These are phyloP conservation scores for Maudiozyma humilis DNA, from an alignment of 1,139 yeast genomes.

Conservation along the genomic window DNA sequence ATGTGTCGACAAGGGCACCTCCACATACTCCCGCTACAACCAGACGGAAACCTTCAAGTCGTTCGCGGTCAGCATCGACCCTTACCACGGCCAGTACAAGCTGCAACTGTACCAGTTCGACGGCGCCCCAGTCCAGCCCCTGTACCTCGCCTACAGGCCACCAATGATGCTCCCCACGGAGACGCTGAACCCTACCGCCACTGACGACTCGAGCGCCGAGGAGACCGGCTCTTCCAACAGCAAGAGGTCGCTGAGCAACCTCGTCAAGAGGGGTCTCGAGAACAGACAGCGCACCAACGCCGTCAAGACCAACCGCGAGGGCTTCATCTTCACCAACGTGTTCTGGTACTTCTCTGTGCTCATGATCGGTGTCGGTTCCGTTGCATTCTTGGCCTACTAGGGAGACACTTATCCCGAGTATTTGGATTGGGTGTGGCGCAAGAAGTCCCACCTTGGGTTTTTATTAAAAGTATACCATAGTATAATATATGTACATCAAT, in stretches of 20 bases:
- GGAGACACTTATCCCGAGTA: not conserved
- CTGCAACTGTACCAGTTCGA: slow-evolving; percentile 72
- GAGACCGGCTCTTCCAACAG: slow-evolving; percentile 19
- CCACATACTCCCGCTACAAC: slow-evolving; percentile 62
- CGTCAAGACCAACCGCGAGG: slow-evolving; percentile 10
- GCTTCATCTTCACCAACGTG: slow-evolving; percentile 15
- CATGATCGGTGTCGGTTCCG: slow-evolving; percentile 26
- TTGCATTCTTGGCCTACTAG: slow-evolving; percentile 19
- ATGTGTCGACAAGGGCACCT: slow-evolving; percentile 50
- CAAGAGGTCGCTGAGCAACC: slow-evolving; percentile 36
- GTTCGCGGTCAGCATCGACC: slow-evolving; percentile 56
- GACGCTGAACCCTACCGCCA: slow-evolving; percentile 79
- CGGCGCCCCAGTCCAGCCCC: slow-evolving; percentile 77
- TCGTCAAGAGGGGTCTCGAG: slow-evolving; percentile 64
- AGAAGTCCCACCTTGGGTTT: slow-evolving; percentile 6
- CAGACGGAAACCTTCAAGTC: slow-evolving; percentile 56
- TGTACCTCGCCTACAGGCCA: slow-evolving; percentile 85
- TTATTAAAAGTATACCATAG: too few relatives aligned
- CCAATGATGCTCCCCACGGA: slow-evolving; percentile 92
- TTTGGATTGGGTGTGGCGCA: not conserved
- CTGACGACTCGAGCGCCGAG: slow-evolving; percentile 34
- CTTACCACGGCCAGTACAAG: slow-evolving; percentile 74
- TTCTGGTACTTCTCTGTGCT: slow-evolving; percentile 27
- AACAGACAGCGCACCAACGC: slow-evolving; percentile 78
- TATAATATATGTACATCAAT: not conserved